Base-by-base conservation (phyloP, 139 green algal species). In the Spirogloea muscicola region DNA sequence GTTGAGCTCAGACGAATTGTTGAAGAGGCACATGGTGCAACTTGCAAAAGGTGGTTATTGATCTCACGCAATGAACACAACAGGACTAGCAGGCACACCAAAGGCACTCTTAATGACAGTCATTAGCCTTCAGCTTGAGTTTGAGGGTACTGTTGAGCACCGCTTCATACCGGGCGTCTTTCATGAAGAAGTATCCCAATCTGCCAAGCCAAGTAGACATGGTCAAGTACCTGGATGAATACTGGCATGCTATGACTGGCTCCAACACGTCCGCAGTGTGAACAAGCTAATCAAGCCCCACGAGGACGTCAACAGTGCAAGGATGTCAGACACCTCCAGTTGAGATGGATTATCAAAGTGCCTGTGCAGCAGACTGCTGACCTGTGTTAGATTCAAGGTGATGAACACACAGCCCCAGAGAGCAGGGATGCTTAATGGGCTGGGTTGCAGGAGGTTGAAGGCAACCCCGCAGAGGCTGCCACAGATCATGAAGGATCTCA, bases 351-450 rank as follows among this genome's bases (percentile, higher is more conserved):
- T 21, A 31, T 55, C 21, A 21, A 55, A 55, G 46, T 31, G 46
- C 46, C 21, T 31, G 21, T 55, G 10, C 33, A 21, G 10, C 33
- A 64, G 13, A 16, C 10, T 13, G 27, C 6, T n/a, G n/a, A 74
- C 64, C 64, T 76, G 68, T 5, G 42, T 62, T 3, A 76, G 4
- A 13, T 76, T 76, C 31, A 72, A 31, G 57, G 3, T 7, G 9
- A 76, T 75, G 68, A 76, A 76, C 7, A 76, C 68, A 13, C 55
- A 76, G 29, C 68, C 68, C 68, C 68, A 76, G 5, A 49, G 49
- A 57, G 55, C 55, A 36, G 68, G 68, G 6, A 76, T 74, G 27
- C 75, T 61, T 34, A 76, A 5, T n/a, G 68, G 68, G 3, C 33
- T 57, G 3, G 68, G 68, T 9, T 72, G 55, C 58, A 76, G 58